Percentiles rank a stretch among this genome's conserved stretches.
Evolutionary conservation across 2,329 filamentous ascomycete species (phyloP).

Genomic region (Aspergillus eucalypticola): DNA sequence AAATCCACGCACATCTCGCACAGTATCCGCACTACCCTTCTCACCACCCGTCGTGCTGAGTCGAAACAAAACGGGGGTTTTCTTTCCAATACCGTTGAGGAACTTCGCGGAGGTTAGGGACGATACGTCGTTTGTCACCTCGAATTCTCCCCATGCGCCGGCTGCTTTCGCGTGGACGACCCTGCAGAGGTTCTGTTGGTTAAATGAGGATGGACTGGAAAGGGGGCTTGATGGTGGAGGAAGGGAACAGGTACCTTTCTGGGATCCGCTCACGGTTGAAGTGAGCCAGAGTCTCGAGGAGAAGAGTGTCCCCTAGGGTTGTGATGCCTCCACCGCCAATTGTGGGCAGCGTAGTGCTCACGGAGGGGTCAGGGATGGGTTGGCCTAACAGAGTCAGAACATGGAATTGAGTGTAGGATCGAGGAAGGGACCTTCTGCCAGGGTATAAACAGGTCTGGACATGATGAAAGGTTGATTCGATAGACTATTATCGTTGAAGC

Average conservation of each 20-base stretch:
- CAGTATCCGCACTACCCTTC: constrained; percentile 50
- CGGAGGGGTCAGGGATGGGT: constrained; percentile 25
- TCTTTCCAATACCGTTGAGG: constrained; percentile 56
- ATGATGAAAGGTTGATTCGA: neutral
- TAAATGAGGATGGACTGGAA: neutral
- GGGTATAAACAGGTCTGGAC: constrained; percentile 25
- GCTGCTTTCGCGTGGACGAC: constrained; percentile 62
- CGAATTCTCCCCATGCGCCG: constrained; percentile 62
- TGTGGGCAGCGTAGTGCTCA: constrained; percentile 27
- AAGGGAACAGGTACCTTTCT: constrained; percentile 43
- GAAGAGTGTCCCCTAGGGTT: constrained; percentile 58
- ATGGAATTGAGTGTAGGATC: neutral
- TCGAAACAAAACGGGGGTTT: constrained; percentile 51
- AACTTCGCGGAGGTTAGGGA: constrained; percentile 59
- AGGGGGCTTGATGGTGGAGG: neutral
- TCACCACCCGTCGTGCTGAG: constrained; percentile 52
- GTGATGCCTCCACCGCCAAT: constrained; percentile 41
- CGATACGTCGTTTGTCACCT: constrained; percentile 60
- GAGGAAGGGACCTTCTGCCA: constrained; percentile 29
- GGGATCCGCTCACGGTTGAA: constrained; percentile 65
- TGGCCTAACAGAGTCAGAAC: constrained; percentile 22
- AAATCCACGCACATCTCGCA: constrained; percentile 53
- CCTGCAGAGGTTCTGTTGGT: constrained; percentile 16
- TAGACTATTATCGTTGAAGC: no score
- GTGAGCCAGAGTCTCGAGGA: constrained; percentile 63